phyloP scores from a whole-genome alignment of 2,329 filamentous ascomycete species.

The Cladophialophora immunda region DNA sequence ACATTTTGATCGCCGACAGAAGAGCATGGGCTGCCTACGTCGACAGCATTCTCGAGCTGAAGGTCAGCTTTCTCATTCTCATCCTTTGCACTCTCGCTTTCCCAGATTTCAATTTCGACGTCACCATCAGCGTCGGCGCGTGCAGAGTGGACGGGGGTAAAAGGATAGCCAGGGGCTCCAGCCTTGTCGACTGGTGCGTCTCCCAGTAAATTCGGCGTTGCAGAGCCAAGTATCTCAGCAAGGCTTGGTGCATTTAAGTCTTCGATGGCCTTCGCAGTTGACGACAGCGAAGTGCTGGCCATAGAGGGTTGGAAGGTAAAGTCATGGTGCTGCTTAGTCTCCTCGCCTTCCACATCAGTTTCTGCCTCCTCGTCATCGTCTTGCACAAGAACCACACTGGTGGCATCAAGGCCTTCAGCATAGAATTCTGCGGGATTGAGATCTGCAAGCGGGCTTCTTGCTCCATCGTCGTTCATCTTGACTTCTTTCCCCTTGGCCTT shows the following conservation, averaged over 20 bases:
- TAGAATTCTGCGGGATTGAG: constrained; percentile 74
- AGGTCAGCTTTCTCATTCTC: constrained; percentile 46
- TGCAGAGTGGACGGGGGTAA: background rate
- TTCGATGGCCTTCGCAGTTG: constrained; percentile 30
- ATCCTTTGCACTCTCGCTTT: constrained; percentile 72
- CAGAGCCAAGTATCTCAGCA: constrained; percentile 28
- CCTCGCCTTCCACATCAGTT: constrained; percentile 43
- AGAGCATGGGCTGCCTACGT: constrained; percentile 12
- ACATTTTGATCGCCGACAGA: constrained; percentile 32
- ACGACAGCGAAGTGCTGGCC: constrained; percentile 4
- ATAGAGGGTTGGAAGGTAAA: constrained; percentile 32
- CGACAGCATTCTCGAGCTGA: constrained; percentile 9
- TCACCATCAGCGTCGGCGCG: constrained; percentile 19
- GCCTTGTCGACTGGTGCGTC: background rate
- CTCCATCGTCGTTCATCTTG: constrained; percentile 69
- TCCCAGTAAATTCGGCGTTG: constrained; percentile 8
- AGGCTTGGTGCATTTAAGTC: constrained; percentile 31
- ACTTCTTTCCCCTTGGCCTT: constrained; percentile 27
- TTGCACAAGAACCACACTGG: constrained; percentile 69
- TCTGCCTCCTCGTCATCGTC: constrained; percentile 60
- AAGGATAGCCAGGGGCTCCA: background rate
- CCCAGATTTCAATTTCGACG: constrained; percentile 70
- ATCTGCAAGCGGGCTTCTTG: constrained; percentile 72
- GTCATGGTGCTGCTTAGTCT: constrained; percentile 43
- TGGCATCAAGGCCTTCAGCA: constrained; percentile 69